Conservation (phyloP, 768 basidiomycete genomes). For the Tylopilus felleus region DNA sequence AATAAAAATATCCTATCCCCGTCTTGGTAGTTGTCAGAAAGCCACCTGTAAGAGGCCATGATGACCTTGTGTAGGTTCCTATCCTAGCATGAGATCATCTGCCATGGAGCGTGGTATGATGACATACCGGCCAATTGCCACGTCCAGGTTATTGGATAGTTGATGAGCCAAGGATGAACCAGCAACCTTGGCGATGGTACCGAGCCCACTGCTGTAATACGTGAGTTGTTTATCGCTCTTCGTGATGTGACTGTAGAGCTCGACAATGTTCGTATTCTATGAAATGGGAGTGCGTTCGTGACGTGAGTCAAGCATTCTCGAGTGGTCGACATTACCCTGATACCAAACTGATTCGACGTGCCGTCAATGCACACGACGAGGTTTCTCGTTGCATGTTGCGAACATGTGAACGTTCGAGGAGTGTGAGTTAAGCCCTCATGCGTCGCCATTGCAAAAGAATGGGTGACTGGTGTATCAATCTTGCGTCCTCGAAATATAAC, state of each 20-base stretch:
- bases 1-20: slow-evolving; percentile 43
- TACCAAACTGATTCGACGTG: slow-evolving; percentile 38
- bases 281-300: not conserved
- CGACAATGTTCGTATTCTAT: slow-evolving; percentile 43
- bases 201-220: slow-evolving; percentile 42
- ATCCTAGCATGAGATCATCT: not conserved
- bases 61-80: slow-evolving; percentile 38
- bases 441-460: not conserved
- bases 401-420: slow-evolving; percentile 6
- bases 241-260: slow-evolving; percentile 36
- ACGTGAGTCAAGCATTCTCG: not conserved
- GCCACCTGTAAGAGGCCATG: slow-evolving; percentile 39
- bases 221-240: slow-evolving; percentile 35
- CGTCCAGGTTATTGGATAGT: slow-evolving; percentile 30
- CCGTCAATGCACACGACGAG: slow-evolving; percentile 39
- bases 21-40: slow-evolving; percentile 36
- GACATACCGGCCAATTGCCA: slow-evolving; percentile 37
- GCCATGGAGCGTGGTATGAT: not conserved
- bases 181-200: slow-evolving; percentile 30
- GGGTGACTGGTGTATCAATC: not conserved
- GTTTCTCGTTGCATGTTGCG: slow-evolving; percentile 5
- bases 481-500: not conserved
- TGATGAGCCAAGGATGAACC: slow-evolving; percentile 18
- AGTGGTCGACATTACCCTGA: slow-evolving; percentile 21
- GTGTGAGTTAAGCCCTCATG: slow-evolving; percentile 1